Conservation (phyloP, 768 basidiomycete species). For the Collybiopsis luxurians region DNA sequence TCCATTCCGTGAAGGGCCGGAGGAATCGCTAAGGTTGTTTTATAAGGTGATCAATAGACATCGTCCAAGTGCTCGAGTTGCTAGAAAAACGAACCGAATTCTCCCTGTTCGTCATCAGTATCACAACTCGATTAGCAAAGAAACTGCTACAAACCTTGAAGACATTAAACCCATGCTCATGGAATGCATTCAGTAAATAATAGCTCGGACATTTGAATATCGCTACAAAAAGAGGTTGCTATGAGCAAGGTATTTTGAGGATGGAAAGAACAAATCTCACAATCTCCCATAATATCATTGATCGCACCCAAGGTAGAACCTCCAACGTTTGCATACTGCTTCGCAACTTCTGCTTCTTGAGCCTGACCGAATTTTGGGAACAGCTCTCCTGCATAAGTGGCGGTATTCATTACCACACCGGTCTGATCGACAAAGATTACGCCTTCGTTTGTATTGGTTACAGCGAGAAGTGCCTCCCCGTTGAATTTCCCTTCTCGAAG, state of each 20-base stretch:
- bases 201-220: constrained; percentile 48
- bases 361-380: constrained; percentile 20
- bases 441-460: constrained; percentile 32
- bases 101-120: constrained; percentile 25
- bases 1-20: constrained; percentile 29
- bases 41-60: not conserved
- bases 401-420: constrained; percentile 10
- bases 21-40: constrained; percentile 20
- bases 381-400: constrained; percentile 18
- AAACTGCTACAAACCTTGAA: constrained; percentile 27
- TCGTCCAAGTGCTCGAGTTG: too few species aligned
- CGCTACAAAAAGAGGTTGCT: constrained; percentile 25
- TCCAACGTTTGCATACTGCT: constrained; percentile 13
- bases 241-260: too few species aligned
- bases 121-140: not conserved
- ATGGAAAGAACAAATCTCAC: too few species aligned
- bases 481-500: constrained; percentile 25
- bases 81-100: constrained; percentile 33
- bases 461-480: constrained; percentile 23
- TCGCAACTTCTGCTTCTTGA: constrained; percentile 8
- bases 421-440: constrained; percentile 21
- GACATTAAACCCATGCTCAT: constrained; percentile 9
- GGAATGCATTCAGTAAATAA: constrained; percentile 31
- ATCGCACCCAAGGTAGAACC: constrained; percentile 16
- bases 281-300: constrained; percentile 21